A percentile compares a stretch with the other conserved stretches of the same genome.
phyloP scores from a whole-genome alignment of 2,329 filamentous ascomycete species.

The Cladophialophora immunda region DNA sequence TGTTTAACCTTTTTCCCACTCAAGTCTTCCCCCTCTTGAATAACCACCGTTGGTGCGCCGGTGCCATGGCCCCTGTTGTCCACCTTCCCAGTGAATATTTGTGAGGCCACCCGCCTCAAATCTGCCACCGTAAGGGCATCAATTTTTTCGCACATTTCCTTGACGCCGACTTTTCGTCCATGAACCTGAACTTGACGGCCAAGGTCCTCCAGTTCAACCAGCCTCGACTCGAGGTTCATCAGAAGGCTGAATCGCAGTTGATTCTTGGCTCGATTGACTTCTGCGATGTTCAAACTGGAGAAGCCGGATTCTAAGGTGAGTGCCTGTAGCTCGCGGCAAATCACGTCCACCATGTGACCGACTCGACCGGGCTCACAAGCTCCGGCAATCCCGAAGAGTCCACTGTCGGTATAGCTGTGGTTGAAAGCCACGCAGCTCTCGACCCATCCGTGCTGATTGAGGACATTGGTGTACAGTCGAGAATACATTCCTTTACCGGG shows the following conservation, averaged over 20 bases:
- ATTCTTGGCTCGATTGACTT: conserved; percentile 95
- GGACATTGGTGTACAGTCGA: conserved; percentile 93
- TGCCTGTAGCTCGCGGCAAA: conserved; percentile 86
- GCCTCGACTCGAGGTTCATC: conserved; percentile 96
- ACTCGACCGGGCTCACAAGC: conserved; percentile 83
- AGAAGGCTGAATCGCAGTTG: conserved; percentile 87
- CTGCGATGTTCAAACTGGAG: conserved; percentile 72
- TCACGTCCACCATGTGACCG: conserved; percentile 87
- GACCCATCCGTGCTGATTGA: conserved; percentile 98
- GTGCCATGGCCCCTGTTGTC: conserved; percentile 78
- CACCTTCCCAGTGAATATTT: conserved; percentile 80
- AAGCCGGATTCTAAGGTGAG: conserved; percentile 80
- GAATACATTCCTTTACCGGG: conserved; percentile 99
- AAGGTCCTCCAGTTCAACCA: conserved; percentile 97
- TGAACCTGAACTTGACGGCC: conserved; percentile 97
- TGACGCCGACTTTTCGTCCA: conserved; percentile 87
- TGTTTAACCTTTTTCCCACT: conserved; percentile 69
- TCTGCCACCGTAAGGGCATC: conserved; percentile 82
- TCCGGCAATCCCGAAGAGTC: conserved; percentile 91
- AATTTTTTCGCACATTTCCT: conserved; percentile 91
- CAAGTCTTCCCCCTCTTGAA: conserved; percentile 86
- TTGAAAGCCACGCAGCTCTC: conserved; percentile 97
- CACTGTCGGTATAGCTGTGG: conserved; percentile 95
- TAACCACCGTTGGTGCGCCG: conserved; percentile 89
- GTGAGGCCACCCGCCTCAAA: conserved; percentile 78